Evolutionary conservation across 768 basidiomycete genomes (phyloP).

Genomic region (Lentinula sp.): DNA sequence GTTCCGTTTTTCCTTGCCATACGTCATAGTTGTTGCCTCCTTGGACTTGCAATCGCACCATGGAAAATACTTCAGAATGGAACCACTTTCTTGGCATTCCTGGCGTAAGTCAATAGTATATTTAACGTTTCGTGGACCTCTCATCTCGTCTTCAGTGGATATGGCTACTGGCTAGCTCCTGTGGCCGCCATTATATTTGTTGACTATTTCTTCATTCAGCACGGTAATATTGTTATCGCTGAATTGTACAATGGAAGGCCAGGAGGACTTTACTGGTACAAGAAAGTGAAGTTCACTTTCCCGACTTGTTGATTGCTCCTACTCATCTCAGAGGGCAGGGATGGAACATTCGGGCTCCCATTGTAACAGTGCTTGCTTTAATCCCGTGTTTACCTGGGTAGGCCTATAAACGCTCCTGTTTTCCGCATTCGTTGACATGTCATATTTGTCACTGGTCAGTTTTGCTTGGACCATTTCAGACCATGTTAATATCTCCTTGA

Average conservation of each 20-base stretch:
- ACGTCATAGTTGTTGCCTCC: conserved; percentile 6
- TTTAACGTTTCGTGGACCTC: neutral
- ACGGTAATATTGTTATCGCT: conserved; percentile 3
- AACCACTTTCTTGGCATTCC: conserved; percentile 8
- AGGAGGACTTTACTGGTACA: conserved; percentile 8
- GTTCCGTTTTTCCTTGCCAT: neutral
- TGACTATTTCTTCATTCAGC: conserved; percentile 9
- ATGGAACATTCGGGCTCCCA: conserved; percentile 9
- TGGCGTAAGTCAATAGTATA: neutral
- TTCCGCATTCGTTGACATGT: neutral
- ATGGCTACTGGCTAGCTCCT: conserved; percentile 11
- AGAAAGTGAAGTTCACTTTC: neutral
- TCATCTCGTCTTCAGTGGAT: conserved; percentile 3
- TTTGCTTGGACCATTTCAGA: conserved; percentile 7
- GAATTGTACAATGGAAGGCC: conserved; percentile 7
- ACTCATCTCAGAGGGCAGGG: neutral
- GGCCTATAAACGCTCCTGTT: neutral
- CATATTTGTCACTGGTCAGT: neutral
- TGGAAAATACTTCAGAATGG: conserved; percentile 12
- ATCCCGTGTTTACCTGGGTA: conserved; percentile 9
- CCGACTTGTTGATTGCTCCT: neutral
- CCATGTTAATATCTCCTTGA: neutral
- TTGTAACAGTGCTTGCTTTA: conserved; percentile 8
- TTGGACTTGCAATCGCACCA: conserved; percentile 12
- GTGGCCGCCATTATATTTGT: conserved; percentile 8